phyloP scores from a whole-genome alignment of 176 grass and related monocot genomes.

The Zea luxurians region DNA sequence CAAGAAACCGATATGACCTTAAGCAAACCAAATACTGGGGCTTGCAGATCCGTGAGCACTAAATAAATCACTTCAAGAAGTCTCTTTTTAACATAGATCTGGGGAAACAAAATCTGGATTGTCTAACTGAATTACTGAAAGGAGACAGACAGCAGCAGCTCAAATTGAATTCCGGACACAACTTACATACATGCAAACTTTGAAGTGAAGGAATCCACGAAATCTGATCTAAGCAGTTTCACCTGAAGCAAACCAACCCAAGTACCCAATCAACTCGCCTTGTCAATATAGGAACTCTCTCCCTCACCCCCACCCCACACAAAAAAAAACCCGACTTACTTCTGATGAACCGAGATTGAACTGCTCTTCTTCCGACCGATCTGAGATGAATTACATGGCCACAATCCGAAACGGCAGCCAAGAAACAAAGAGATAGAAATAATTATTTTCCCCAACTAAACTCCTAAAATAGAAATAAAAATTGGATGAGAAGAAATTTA shows the following conservation, averaged over 20 bases:
- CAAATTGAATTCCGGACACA: conserved; percentile 8
- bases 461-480: conserved; percentile 36
- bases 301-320: background rate
- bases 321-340: background rate
- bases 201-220: conserved; percentile 7
- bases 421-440: background rate
- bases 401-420: background rate
- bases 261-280: conserved; percentile 1
- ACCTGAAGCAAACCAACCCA: conserved; percentile 28
- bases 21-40: background rate
- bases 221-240: conserved; percentile 13
- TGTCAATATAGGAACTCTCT: conserved; percentile 16
- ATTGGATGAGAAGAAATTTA: conserved; percentile 21
- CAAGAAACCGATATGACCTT: background rate
- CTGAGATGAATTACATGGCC: background rate
- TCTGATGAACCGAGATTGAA: background rate
- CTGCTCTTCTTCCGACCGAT: conserved; percentile 4
- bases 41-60: conserved; percentile 10
- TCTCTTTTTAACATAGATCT: background rate
- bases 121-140: background rate
- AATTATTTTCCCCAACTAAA: conserved; percentile 9
- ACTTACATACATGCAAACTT: background rate
- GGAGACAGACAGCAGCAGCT: background rate
- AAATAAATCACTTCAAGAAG: conserved; percentile 6
- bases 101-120: conserved; percentile 25